phyloP scores from a whole-genome alignment of 768 basidiomycete genomes.

The Pleurotus citrinopileatus region DNA sequence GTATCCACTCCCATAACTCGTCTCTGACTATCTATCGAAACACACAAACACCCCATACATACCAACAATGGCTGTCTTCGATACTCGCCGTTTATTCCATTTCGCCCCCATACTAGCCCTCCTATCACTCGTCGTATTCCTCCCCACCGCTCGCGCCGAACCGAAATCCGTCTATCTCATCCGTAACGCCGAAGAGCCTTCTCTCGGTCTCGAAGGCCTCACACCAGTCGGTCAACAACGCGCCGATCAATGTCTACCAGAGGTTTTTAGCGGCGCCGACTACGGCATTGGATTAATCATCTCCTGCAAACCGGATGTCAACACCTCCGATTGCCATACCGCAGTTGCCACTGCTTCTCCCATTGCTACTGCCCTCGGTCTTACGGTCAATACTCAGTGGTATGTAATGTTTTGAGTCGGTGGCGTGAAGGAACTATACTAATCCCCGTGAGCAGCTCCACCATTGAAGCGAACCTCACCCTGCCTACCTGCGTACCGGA shows the following conservation, averaged over 20 bases:
- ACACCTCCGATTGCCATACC: constrained; percentile 18
- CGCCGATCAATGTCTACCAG: constrained; percentile 19
- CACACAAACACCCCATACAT: no score
- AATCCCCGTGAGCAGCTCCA: background rate
- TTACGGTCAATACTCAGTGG: constrained; percentile 22
- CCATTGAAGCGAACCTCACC: constrained; percentile 19
- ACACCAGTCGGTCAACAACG: constrained; percentile 20
- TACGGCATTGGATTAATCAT: constrained; percentile 21
- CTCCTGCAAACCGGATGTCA: constrained; percentile 20
- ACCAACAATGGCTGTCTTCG: background rate
- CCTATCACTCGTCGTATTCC: constrained; percentile 1
- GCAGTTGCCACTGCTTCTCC: constrained; percentile 21
- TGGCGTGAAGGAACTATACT: no score
- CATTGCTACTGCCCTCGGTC: constrained; percentile 16
- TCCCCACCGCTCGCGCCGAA: constrained; percentile 12
- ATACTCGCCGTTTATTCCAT: background rate
- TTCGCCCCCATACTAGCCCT: background rate
- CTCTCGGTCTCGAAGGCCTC: constrained; percentile 18
- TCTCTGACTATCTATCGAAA: background rate
- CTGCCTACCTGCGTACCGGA: constrained; percentile 22
- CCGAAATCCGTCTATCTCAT: constrained; percentile 22
- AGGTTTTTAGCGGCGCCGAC: constrained; percentile 13
- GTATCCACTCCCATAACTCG: background rate
- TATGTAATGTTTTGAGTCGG: background rate
- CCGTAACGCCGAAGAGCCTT: constrained; percentile 21